Evolutionary conservation across 2,329 filamentous ascomycete species (phyloP).

Genomic region (Exophiala alcalophila): DNA sequence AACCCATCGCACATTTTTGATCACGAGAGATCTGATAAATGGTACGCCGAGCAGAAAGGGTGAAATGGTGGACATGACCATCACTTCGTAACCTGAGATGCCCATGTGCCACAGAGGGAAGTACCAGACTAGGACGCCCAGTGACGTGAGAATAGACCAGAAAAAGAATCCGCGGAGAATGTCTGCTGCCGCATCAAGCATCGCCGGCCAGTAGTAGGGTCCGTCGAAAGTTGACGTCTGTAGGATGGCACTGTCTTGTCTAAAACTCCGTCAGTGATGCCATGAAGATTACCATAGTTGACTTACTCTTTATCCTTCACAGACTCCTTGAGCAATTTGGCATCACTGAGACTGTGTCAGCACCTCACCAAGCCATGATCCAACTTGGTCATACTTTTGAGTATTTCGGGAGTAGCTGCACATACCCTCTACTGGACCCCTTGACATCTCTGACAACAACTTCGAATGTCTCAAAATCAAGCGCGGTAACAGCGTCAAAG

Average conservation of each 20-base stretch:
- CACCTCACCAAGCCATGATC: constrained; percentile 35
- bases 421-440: constrained; percentile 95
- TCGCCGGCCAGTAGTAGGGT: constrained; percentile 69
- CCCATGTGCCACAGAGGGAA: constrained; percentile 99
- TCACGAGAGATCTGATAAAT: constrained; percentile 64
- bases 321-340: constrained; percentile 45
- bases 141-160: constrained; percentile 88
- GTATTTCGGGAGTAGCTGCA: constrained; percentile 91
- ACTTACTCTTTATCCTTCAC: constrained; percentile 73
- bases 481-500: constrained; percentile 89
- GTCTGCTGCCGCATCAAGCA: constrained; percentile 79
- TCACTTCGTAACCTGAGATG: constrained; percentile 89
- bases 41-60: constrained; percentile 74
- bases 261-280: constrained; percentile 42
- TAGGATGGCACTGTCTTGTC: constrained; percentile 71
- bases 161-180: constrained; percentile 96
- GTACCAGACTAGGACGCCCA: constrained; percentile 91
- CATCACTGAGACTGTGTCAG: constrained; percentile 48
- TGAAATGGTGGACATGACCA: constrained; percentile 80
- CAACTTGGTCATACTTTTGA: constrained; percentile 53
- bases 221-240: constrained; percentile 61
- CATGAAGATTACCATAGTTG: constrained; percentile 28
- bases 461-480: constrained; percentile 89
- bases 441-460: constrained; percentile 84
- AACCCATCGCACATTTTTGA: constrained; percentile 65